Percentiles rank a stretch among this genome's conserved stretches.
Conservation (phyloP, 345 rosid genomes). For the Acer saccharum region DNA sequence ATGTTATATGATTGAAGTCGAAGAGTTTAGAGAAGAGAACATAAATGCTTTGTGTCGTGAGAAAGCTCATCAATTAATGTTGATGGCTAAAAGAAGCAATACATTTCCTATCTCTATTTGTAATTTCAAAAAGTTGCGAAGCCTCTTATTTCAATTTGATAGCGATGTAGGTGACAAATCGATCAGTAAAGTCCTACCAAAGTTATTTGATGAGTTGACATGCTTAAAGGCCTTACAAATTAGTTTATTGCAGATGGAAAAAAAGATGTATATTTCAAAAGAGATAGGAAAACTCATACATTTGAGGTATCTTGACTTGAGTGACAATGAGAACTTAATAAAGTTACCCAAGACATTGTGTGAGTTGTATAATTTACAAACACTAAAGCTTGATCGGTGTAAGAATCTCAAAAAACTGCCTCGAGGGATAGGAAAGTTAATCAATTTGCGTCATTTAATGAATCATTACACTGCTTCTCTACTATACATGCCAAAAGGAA, state of each 20-base stretch:
- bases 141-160: neutral
- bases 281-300: neutral
- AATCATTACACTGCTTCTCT: neutral
- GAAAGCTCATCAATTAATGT: neutral
- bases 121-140: neutral
- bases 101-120: neutral
- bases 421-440: constrained; percentile 3
- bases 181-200: neutral
- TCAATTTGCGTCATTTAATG: constrained; percentile 2
- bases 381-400: neutral
- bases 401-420: neutral
- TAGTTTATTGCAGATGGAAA: too few relatives aligned
- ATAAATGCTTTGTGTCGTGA: neutral
- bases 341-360: constrained; percentile 14
- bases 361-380: constrained; percentile 13
- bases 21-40: neutral
- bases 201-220: neutral
- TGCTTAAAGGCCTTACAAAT: constrained; percentile 4
- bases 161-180: too few relatives aligned
- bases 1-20: neutral
- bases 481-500: constrained; percentile 12
- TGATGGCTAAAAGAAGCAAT: neutral
- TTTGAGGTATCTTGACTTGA: constrained; percentile 20
- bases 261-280: constrained; percentile 2
- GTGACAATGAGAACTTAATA: accelerated